Conservation (phyloP, 2,329 filamentous ascomycete genomes). For the Ophiostoma novo-ulmi region DNA sequence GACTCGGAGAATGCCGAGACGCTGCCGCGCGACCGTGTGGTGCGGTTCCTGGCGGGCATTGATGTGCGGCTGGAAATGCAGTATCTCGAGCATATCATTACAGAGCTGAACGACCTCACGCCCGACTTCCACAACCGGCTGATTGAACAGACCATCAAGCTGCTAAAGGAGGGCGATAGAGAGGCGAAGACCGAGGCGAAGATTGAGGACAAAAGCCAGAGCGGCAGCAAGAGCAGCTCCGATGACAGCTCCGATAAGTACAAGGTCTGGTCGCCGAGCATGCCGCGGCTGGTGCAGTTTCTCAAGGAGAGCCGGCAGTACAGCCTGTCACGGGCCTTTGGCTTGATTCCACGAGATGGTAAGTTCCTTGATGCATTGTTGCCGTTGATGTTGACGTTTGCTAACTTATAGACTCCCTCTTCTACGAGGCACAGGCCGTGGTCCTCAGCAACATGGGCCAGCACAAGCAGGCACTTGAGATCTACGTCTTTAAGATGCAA, state of each 20-base stretch:
- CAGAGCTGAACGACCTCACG: constrained; percentile 76
- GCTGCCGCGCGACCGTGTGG: constrained; percentile 69
- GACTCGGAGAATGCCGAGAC: constrained; percentile 95
- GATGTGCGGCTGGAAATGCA: constrained; percentile 66
- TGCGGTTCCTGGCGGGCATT: constrained; percentile 66
- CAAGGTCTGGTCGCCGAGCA: constrained; percentile 52
- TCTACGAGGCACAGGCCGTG: constrained; percentile 85
- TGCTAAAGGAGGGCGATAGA: constrained; percentile 40
- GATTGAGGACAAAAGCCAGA: constrained; percentile 33
- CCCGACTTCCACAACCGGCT: constrained; percentile 84
- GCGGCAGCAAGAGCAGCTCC: constrained; percentile 20
- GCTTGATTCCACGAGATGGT: constrained; percentile 75
- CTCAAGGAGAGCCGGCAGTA: constrained; percentile 73
- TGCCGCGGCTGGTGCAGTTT: constrained; percentile 66
- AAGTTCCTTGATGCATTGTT: constrained; percentile 31
- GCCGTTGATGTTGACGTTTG: constrained; percentile 17
- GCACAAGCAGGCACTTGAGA: constrained; percentile 91
- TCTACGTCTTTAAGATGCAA: constrained; percentile 91
- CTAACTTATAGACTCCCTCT: constrained; percentile 60
- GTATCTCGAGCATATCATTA: constrained; percentile 88
- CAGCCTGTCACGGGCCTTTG: constrained; percentile 71
- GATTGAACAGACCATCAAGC: constrained; percentile 62
- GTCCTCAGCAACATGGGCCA: constrained; percentile 92
- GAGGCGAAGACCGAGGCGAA: constrained; percentile 24
- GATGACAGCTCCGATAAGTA: constrained; percentile 25